Base-by-base conservation (phyloP, 106 monocot species). In the Gastrodia elata region DNA sequence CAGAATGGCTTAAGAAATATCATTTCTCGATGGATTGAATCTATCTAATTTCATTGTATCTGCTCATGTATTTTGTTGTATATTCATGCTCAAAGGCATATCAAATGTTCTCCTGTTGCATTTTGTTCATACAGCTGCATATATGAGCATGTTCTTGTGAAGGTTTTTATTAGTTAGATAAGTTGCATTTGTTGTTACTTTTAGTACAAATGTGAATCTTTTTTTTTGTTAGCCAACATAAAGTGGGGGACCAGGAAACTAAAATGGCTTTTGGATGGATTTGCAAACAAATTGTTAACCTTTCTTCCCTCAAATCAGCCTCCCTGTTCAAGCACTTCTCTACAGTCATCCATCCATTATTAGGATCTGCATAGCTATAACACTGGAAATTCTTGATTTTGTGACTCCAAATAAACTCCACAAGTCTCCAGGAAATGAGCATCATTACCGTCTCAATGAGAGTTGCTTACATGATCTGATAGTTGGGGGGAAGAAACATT, bases 401-500 rank as follows among this genome's bases (percentile, higher is more conserved):
- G 58, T 80, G 36, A 39, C 32, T 46, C 77, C 76, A 0, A 44
- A 36, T 74, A 49, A 24, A 44, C 2, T n/a, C n/a, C n/a, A 13
- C 43, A 56, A 71, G 43, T 44, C 10, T 52, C 24, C 15, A 37
- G 71, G 32, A 38, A 46, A 61, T 49, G 57, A 44, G 11, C 56
- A 74, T 38, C 83, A 87, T 73, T 75, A 42, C 32, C 86, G 80
- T 18, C 86, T 87, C 34, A 78, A 83, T 44, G 55, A 55, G 30
- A 49, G 42, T 46, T 83, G 83, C 65, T 80, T 80, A 83, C 75
- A 80, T 37, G 83, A 80, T 40, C 59, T 77, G 41, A 77, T 75
- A 69, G 16, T 61, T 18, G 70, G 38, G 44, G 41, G 26, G 48
- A 20, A 32, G n/a, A 76, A 70, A 10, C 33, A 24, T 35, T 39